These are phyloP conservation scores for Colletotrichum paranaense DNA, from an alignment of 2,329 filamentous ascomycete genomes.

Conservation along the genomic window DNA sequence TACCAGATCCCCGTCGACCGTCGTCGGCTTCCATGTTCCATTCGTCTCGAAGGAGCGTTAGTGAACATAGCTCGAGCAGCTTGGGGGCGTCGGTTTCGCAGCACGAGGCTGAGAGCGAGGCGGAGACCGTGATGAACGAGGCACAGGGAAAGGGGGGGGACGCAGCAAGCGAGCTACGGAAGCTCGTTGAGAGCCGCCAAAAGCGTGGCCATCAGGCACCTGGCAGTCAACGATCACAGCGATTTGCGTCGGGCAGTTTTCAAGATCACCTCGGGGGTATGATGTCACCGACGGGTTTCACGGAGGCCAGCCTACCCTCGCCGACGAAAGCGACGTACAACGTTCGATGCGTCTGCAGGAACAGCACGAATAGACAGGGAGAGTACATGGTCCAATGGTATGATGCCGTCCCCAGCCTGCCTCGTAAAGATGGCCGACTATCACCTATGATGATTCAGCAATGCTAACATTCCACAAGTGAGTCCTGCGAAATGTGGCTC, in stretches of 20 bases:
- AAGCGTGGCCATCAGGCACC: conserved; percentile 48
- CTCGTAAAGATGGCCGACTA: conserved; percentile 17
- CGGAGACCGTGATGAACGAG: conserved; percentile 67
- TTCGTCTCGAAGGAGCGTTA: conserved; percentile 58
- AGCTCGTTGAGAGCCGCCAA: conserved; percentile 65
- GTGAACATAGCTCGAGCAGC: conserved; percentile 60
- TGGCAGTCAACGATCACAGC: conserved; percentile 32
- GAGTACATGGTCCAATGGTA: conserved; percentile 75
- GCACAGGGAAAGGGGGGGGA: conserved; percentile 59
- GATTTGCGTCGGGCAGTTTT: conserved; percentile 45
- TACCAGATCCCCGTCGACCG: conserved; percentile 64
- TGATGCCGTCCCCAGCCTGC: conserved; percentile 35
- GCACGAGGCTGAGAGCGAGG: conserved; percentile 65
- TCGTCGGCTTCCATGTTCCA: conserved; percentile 59
- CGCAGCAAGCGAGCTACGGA: conserved; percentile 70
- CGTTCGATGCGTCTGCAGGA: conserved; percentile 68
- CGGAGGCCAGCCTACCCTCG: conserved; percentile 59
- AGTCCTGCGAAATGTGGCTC: conserved; percentile 74
- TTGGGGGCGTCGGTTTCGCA: conserved; percentile 43
- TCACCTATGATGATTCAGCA: neutral
- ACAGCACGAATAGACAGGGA: conserved; percentile 54
- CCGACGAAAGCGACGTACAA: conserved; percentile 55
- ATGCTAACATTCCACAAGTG: conserved; percentile 51
- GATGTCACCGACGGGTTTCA: conserved; percentile 64
- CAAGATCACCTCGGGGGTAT: conserved; percentile 49